These are phyloP conservation scores for Linanthus parryae DNA, from an alignment of 148 eudicot species.

Conservation along the genomic window DNA sequence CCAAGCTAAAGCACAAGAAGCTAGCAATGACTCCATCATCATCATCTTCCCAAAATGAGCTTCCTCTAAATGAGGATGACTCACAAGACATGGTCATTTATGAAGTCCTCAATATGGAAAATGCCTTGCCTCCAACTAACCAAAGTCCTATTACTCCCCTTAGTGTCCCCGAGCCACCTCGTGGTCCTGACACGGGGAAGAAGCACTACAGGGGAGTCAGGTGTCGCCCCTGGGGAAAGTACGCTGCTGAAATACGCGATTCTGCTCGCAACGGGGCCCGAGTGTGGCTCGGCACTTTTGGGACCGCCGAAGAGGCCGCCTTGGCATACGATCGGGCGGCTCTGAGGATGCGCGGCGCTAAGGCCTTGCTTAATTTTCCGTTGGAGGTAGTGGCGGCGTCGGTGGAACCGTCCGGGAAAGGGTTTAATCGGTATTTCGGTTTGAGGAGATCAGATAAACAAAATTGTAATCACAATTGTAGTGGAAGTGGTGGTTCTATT, in stretches of 20 bases:
- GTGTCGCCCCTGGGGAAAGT: constrained; percentile 59
- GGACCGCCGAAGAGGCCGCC: constrained; percentile 62
- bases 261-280: constrained; percentile 47
- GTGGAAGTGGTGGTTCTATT: too few species aligned
- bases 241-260: constrained; percentile 58
- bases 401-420: background rate
- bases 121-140: constrained; percentile 1
- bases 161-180: constrained; percentile 1
- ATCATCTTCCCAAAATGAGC: constrained; percentile 22
- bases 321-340: constrained; percentile 66
- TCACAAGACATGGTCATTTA: constrained; percentile 58
- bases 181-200: constrained; percentile 12
- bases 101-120: constrained; percentile 46
- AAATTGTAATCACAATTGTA: constrained; percentile 6
- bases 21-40: too few species aligned
- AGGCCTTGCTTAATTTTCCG: constrained; percentile 59
- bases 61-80: constrained; percentile 67
- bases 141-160: background rate
- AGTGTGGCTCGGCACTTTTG: constrained; percentile 60
- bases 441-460: background rate
- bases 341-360: constrained; percentile 54
- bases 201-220: constrained; percentile 56
- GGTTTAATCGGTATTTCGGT: constrained; percentile 4
- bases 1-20: too few species aligned
- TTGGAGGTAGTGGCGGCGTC: constrained; percentile 20